phyloP scores from a whole-genome alignment of 2,329 filamentous ascomycete species.

The Xylaria sp. region DNA sequence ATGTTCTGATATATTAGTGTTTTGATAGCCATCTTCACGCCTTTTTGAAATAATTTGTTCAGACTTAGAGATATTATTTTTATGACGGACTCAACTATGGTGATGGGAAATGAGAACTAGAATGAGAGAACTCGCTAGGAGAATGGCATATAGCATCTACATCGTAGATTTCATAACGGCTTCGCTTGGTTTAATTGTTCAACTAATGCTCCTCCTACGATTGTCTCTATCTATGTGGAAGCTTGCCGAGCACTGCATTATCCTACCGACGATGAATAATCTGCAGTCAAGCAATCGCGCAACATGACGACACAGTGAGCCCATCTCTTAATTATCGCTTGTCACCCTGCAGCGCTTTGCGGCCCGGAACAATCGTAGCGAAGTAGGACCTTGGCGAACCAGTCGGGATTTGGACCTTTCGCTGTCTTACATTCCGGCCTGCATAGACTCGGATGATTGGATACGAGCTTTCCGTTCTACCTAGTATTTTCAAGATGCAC shows the following conservation, averaged over 20 bases:
- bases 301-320: constrained; percentile 6
- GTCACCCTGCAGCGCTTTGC: not conserved
- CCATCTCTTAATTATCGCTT: not conserved
- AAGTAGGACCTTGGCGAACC: constrained; percentile 14
- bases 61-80: not conserved
- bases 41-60: not conserved
- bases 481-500: not conserved
- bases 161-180: not conserved
- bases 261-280: constrained; percentile 1
- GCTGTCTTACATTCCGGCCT: constrained; percentile 28
- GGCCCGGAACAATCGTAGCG: not conserved
- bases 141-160: not conserved
- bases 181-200: not conserved
- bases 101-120: not conserved
- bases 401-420: constrained; percentile 23
- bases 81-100: not conserved
- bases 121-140: not conserved
- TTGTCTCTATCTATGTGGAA: not conserved
- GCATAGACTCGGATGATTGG: constrained; percentile 22
- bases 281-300: not conserved
- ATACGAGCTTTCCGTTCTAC: constrained; percentile 7
- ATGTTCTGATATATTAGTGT: not conserved
- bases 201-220: not conserved
- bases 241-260: constrained; percentile 17
- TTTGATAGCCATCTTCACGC: not conserved